Evolutionary conservation across 148 eudicot genomes (phyloP).

Genomic region (Camellia lanceoleosa): DNA sequence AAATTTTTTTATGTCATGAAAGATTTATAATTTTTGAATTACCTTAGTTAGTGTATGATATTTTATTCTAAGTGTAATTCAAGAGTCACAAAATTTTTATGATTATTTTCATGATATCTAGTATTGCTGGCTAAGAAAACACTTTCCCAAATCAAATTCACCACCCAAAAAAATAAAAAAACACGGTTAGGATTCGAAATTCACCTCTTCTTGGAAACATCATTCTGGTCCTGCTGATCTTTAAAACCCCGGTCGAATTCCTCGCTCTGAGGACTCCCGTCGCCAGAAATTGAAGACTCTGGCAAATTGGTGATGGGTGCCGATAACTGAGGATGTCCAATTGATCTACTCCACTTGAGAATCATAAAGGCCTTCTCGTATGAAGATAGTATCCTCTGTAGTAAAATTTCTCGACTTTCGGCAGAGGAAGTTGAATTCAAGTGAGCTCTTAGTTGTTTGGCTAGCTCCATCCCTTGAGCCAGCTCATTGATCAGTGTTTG

Average conservation of each 20-base stretch:
- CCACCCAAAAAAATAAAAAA: no score
- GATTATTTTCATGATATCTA: no score
- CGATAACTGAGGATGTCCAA: slow-evolving; percentile 35
- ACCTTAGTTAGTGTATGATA: no score
- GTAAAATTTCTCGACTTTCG: slow-evolving; percentile 35
- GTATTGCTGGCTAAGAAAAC: no score
- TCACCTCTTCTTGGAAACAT: slow-evolving; percentile 58
- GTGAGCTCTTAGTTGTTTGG: slow-evolving; percentile 54
- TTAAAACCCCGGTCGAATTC: slow-evolving; percentile 28
- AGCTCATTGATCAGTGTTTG: slow-evolving; percentile 49
- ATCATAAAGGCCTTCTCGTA: slow-evolving; percentile 67
- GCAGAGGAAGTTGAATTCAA: slow-evolving; percentile 35
- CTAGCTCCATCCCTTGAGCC: slow-evolving; percentile 60
- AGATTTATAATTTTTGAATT: no score
- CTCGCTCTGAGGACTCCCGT: slow-evolving; percentile 53
- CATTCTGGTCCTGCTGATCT: slow-evolving; percentile 24
- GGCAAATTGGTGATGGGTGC: slow-evolving; percentile 31
- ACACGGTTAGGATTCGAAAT: neutral
- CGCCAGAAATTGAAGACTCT: slow-evolving; percentile 54
- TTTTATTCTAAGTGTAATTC: neutral
- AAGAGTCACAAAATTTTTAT: neutral
- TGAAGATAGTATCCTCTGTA: slow-evolving; percentile 57
- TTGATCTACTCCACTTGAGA: slow-evolving; percentile 47
- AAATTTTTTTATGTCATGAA: no score
- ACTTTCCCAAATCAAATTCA: no score